phyloP scores from a whole-genome alignment of 257 asterid species.

The Solanum pennellii region DNA sequence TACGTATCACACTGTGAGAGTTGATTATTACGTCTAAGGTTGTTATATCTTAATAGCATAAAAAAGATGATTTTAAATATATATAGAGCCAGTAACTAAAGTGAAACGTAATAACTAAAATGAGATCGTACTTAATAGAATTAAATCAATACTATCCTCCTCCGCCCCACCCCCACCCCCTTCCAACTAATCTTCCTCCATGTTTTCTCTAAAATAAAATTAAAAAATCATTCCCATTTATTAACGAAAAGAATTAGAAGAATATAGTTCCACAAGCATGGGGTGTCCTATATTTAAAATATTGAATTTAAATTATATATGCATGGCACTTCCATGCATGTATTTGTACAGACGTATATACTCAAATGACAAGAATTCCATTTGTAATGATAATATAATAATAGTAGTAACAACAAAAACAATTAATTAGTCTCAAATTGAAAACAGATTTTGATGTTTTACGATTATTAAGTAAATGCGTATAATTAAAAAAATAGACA shows the following conservation, averaged over 20 bases:
- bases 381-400: not conserved
- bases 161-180: too few relatives aligned
- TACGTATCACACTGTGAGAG: fast-evolving
- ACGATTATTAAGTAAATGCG: not conserved
- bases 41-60: fast-evolving
- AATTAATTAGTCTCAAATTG: not conserved
- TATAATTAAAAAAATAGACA: too few relatives aligned
- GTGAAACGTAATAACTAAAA: too few relatives aligned
- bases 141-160: too few relatives aligned
- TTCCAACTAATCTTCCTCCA: not conserved
- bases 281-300: not conserved
- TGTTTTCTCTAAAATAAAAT: not conserved
- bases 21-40: too few relatives aligned
- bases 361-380: not conserved
- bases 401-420: not conserved
- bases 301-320: not conserved
- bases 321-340: not conserved
- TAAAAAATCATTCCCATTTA: not conserved
- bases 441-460: not conserved
- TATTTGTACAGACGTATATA: not conserved
- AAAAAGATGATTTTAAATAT: too few relatives aligned
- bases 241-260: not conserved
- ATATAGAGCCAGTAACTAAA: too few relatives aligned
- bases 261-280: not conserved
- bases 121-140: too few relatives aligned